A percentile compares a stretch with the other conserved stretches of the same genome.
phyloP scores from a whole-genome alignment of 2,329 filamentous ascomycete genomes.

The Aspergillus unguis region DNA sequence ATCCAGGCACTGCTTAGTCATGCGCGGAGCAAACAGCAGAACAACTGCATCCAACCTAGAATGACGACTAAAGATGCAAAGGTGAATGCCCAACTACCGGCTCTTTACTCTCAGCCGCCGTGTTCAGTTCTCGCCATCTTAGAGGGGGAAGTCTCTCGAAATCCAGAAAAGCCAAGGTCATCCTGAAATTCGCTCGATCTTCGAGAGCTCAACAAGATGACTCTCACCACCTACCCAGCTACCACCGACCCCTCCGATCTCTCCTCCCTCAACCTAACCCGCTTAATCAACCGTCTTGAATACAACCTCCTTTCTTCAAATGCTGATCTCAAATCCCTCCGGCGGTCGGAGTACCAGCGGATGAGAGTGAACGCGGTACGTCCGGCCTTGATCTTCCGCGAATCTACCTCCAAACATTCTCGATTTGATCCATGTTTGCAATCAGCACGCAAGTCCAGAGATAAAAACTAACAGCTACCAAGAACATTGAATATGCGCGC shows the following conservation, averaged over 20 bases:
- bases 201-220: conserved; percentile 16
- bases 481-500: conserved; percentile 48
- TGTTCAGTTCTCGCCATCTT: not conserved
- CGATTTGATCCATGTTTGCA: not conserved
- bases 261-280: conserved; percentile 39
- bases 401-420: not conserved
- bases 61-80: not conserved
- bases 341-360: conserved; percentile 42
- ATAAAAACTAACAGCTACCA: conserved; percentile 2
- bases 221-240: conserved; percentile 19
- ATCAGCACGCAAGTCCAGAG: not conserved
- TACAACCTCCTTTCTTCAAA: conserved; percentile 41
- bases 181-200: not conserved
- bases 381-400: not conserved
- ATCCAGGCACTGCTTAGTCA: conserved; percentile 5
- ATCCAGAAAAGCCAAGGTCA: not conserved
- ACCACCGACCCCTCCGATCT: conserved; percentile 25
- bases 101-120: not conserved
- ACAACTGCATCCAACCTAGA: conserved; percentile 1
- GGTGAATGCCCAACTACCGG: conserved; percentile 9
- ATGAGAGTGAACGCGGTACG: conserved; percentile 41
- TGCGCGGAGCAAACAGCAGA: not conserved
- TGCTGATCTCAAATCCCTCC: conserved; percentile 36
- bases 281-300: conserved; percentile 43
- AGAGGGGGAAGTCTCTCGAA: not conserved